phyloP scores from a whole-genome alignment of 129 eudicot species.

The Saposhnikovia divaricata region DNA sequence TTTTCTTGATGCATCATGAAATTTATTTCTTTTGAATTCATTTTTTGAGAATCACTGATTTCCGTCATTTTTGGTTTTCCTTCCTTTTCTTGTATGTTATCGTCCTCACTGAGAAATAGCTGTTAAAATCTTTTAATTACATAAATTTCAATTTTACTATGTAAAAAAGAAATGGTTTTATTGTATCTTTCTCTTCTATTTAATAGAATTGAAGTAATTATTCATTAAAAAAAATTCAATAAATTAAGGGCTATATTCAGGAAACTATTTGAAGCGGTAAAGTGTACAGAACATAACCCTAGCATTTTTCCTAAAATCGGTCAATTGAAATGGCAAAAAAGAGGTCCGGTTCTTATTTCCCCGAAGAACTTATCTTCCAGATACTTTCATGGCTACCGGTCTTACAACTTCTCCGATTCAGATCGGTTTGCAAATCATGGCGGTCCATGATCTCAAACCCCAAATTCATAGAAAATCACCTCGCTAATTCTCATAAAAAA shows the following conservation, averaged over 20 bases:
- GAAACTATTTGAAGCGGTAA: too few relatives aligned
- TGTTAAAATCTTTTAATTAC: neutral
- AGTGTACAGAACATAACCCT: neutral
- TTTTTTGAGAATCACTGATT: too few relatives aligned
- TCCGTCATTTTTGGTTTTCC: neutral
- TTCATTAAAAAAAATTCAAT: too few relatives aligned
- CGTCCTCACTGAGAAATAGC: neutral
- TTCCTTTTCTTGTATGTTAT: neutral
- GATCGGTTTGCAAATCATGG: neutral
- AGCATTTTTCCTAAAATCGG: neutral
- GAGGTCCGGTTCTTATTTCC: neutral
- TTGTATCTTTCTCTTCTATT: too few relatives aligned
- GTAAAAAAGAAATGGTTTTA: too few relatives aligned
- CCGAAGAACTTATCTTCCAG: neutral
- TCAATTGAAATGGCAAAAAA: neutral
- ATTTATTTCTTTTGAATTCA: too few relatives aligned
- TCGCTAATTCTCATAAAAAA: neutral
- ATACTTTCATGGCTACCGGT: neutral
- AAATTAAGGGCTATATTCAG: too few relatives aligned
- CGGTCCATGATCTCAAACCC: neutral
- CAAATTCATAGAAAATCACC: neutral
- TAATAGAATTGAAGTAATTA: too few relatives aligned
- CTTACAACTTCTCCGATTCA: neutral
- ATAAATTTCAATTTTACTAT: neutral
- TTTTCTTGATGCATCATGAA: too few relatives aligned